Conservation (phyloP, 441 rosid genomes). For the Hura crepitans region DNA sequence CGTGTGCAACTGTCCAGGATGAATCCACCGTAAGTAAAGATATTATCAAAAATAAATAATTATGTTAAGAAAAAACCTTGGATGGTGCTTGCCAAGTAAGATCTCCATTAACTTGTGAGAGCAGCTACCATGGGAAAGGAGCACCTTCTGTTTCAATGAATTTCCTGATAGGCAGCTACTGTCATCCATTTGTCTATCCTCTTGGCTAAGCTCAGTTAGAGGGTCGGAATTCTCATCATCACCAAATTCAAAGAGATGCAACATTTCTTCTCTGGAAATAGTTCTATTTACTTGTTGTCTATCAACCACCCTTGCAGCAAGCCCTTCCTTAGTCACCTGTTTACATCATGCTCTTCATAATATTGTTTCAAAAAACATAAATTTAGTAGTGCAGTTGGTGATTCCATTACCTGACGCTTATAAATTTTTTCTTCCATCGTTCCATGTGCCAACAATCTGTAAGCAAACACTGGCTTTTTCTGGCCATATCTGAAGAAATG, state of each 20-base stretch:
- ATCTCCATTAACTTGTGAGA: slow-evolving; percentile 88
- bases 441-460: slow-evolving; percentile 93
- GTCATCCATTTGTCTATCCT: slow-evolving; percentile 30
- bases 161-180: slow-evolving; percentile 32
- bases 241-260: slow-evolving; percentile 96
- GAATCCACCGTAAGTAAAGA: background rate
- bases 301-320: slow-evolving; percentile 99
- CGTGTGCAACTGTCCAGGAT: background rate
- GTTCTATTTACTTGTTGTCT: slow-evolving; percentile 97
- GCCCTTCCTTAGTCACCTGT: slow-evolving; percentile 98
- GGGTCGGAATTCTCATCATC: slow-evolving; percentile 76
- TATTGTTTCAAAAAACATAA: slow-evolving; percentile 19
- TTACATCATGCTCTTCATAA: slow-evolving; percentile 30
- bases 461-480: slow-evolving; percentile 93
- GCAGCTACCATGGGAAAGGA: slow-evolving; percentile 56
- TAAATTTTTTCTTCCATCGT: slow-evolving; percentile 99
- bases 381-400: slow-evolving; percentile 9
- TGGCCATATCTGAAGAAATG: slow-evolving; percentile 79
- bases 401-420: slow-evolving; percentile 85
- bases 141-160: slow-evolving; percentile 49
- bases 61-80: slow-evolving; percentile 40
- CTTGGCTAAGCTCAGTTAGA: slow-evolving; percentile 39
- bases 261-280: slow-evolving; percentile 96
- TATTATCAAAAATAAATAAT: slow-evolving; percentile 6
- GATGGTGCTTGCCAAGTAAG: slow-evolving; percentile 69